A percentile compares a stretch with the other conserved stretches of the same genome.
Evolutionary conservation across 148 eudicot species (phyloP).

Genomic region (Tetragonia tetragonoides): DNA sequence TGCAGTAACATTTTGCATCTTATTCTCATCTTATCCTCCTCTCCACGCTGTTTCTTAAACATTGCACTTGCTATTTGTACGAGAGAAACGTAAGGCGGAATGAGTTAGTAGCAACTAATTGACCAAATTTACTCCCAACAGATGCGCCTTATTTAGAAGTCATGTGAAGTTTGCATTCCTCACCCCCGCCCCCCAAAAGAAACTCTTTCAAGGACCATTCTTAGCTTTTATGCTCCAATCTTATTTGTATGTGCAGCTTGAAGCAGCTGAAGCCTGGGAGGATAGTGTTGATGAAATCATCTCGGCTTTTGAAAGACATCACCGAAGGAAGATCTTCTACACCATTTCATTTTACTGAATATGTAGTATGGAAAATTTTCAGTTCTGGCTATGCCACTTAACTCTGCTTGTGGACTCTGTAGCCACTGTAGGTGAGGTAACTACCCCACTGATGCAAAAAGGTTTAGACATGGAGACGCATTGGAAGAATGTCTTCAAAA

Average conservation of each 20-base stretch:
- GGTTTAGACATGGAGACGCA: not conserved
- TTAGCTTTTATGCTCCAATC: not conserved
- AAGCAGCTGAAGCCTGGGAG: conserved; percentile 77
- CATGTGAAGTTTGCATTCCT: not conserved
- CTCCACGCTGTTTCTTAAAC: no score
- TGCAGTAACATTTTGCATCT: not conserved
- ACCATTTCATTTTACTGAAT: conserved; percentile 76
- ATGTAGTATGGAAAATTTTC: not conserved
- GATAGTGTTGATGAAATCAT: conserved; percentile 72
- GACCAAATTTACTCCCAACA: not conserved
- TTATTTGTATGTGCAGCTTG: conserved; percentile 43
- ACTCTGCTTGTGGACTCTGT: not conserved
- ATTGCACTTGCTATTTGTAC: no score
- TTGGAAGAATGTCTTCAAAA: not conserved
- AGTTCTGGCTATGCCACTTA: not conserved
- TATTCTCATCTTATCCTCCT: not conserved
- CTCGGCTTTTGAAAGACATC: conserved; percentile 64
- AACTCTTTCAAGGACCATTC: no score
- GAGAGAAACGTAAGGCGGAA: no score
- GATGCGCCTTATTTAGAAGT: not conserved
- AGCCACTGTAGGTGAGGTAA: no score
- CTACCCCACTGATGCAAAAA: not conserved
- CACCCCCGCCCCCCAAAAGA: not conserved
- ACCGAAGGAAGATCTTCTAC: conserved; percentile 74
- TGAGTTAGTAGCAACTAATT: not conserved